Evolutionary conservation across 495 filamentous ascomycete species (phyloP).

Genomic region (Melanomma pulvis-pyrius): DNA sequence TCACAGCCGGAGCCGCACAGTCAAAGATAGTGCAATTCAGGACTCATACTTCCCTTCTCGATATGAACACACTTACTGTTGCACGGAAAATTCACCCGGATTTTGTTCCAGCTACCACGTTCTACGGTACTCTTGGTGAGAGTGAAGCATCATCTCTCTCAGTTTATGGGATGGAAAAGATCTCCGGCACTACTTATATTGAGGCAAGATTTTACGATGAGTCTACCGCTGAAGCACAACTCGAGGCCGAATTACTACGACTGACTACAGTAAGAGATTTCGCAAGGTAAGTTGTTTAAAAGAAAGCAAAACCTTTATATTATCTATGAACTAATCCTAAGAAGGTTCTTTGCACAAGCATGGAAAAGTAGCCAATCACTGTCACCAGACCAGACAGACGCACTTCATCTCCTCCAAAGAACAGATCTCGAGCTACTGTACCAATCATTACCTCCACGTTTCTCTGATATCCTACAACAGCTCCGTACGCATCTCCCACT

Average conservation of each 20-base stretch:
- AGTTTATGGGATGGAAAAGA: neutral
- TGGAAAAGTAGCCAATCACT: neutral
- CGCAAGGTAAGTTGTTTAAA: neutral
- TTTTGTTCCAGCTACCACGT: neutral
- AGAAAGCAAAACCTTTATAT: neutral
- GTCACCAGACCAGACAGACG: neutral
- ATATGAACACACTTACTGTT: slow-evolving; percentile 4
- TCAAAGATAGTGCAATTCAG: slow-evolving; percentile 18
- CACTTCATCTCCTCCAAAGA: neutral
- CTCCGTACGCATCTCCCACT: neutral
- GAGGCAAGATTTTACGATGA: neutral
- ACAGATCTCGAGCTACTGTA: neutral
- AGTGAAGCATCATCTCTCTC: neutral
- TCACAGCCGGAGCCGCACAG: slow-evolving; percentile 3
- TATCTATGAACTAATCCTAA: neutral
- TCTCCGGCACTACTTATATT: neutral
- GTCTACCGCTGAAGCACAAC: neutral
- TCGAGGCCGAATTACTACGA: neutral
- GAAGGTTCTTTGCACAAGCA: neutral
- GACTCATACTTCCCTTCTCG: neutral
- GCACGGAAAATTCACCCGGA: neutral
- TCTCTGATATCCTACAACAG: neutral
- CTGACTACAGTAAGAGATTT: neutral
- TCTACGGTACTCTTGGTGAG: neutral
- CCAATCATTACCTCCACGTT: neutral